Evolutionary conservation across 768 basidiomycete genomes (phyloP), one percentile per base, ranked within the genome.

Genomic region (Coprinopsis sp.): DNA sequence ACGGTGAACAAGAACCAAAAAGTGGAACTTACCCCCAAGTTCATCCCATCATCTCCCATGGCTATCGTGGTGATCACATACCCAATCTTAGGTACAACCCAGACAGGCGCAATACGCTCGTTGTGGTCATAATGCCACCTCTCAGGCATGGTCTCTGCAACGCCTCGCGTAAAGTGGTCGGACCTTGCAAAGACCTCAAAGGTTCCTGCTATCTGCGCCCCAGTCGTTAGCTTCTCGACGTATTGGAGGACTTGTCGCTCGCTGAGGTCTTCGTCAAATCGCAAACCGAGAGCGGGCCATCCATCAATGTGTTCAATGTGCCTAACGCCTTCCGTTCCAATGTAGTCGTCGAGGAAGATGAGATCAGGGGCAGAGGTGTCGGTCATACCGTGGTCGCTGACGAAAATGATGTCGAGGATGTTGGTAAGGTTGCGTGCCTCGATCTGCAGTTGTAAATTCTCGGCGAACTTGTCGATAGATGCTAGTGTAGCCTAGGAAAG

Each of bases 371-470:
- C 75, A 50, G 80, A 81, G n/a, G 91, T 95, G 60, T 90, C 87
- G 1, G 81, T 84, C 88, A 91, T 93, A n/a, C 90, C 91, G 55
- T 91, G 87, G 59, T 91, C 89, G 51, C 84, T 87, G 52, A 96
- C 91, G 55, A 94, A 92, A 19, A 95, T 76, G 25, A 95, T 73
- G 60, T 96, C 90, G 11, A 92, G 83, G 16, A 94, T 87, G 37
- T 86, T 77, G 1, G 79, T 82, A 21, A 95, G 73, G 57, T 93
- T 91, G 5, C 93, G 80, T 3, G 71, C 70, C 37, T 71, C 70
- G 28, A 96, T 67, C 1, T 77, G 74, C 12, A 68, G 64, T 44
- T 87, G 82, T 8, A 96, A 66, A 46, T 83, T 70, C 47, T 73
- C 78, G 3, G 89, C 84, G 54, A 95, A 93, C 14, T 58, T 56